Conservation (phyloP, 2,329 filamentous ascomycete species). For the Magnaporthales sp. region DNA sequence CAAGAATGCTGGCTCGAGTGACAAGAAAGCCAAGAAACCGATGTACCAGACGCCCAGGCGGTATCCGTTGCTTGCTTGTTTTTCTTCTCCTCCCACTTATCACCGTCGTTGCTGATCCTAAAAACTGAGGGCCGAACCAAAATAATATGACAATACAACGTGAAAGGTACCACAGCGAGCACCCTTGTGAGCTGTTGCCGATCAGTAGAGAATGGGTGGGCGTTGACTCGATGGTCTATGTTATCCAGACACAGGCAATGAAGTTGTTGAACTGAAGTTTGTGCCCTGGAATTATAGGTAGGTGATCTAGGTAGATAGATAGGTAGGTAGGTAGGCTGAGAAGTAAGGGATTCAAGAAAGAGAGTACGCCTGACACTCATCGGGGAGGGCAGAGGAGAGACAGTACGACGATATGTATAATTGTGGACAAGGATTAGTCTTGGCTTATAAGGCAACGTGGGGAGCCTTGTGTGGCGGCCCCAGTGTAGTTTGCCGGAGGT, state of each 20-base stretch:
- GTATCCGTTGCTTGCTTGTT: neutral
- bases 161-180: neutral
- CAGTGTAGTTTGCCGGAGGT: neutral
- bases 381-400: neutral
- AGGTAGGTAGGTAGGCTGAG: too few species aligned
- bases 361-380: neutral
- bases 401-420: neutral
- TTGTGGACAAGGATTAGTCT: neutral
- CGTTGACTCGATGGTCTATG: neutral
- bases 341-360: neutral
- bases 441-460: neutral
- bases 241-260: neutral
- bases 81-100: neutral
- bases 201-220: neutral
- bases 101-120: neutral
- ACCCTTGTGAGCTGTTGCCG: neutral
- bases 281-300: neutral
- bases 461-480: neutral
- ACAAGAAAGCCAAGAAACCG: slow-evolving; percentile 1
- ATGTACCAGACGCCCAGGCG: slow-evolving; percentile 7
- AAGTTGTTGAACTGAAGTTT: neutral
- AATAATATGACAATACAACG: neutral
- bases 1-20: neutral
- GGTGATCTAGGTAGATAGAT: neutral
- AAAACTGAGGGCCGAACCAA: neutral